A percentile compares a stretch with the other conserved stretches of the same genome.
These are phyloP conservation scores for Hamamelis virginiana DNA, from an alignment of 164 flowering plant species.

Conservation along the genomic window DNA sequence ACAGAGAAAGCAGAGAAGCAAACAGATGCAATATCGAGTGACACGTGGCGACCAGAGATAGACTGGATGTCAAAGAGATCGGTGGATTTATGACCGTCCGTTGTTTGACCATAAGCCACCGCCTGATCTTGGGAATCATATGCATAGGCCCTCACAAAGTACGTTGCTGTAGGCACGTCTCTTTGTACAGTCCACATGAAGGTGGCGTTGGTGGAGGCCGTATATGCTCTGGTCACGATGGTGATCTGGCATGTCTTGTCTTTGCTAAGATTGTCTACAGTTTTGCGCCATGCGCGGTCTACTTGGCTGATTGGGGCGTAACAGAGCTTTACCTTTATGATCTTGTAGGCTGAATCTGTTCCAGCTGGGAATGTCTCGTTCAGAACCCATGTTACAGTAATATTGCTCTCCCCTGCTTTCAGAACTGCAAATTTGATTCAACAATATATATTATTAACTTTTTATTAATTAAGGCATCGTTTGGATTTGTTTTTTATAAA, in stretches of 20 bases:
- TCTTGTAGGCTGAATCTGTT: conserved; percentile 43
- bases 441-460: too few relatives aligned
- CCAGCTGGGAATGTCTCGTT: conserved; percentile 37
- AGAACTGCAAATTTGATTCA: conserved; percentile 42
- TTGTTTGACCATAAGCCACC: conserved; percentile 76
- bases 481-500: too few relatives aligned
- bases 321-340: conserved; percentile 59
- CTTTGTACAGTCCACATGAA: conserved; percentile 33
- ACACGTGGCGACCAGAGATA: conserved; percentile 64
- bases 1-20: conserved; percentile 81
- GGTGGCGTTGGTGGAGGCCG: conserved; percentile 12
- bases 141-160: conserved; percentile 61
- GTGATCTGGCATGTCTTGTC: conserved; percentile 68
- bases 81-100: conserved; percentile 39
- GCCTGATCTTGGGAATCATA: conserved; percentile 18
- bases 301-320: conserved; percentile 66
- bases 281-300: conserved; percentile 70
- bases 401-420: conserved; percentile 48
- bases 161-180: conserved; percentile 46
- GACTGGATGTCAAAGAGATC: conserved; percentile 58
- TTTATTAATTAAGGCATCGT: too few relatives aligned
- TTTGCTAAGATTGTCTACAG: conserved; percentile 40
- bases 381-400: conserved; percentile 53
- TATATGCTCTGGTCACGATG: conserved; percentile 39
- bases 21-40: conserved; percentile 66